Base-by-base conservation (phyloP, 257 asterid genomes). In the Ilex asprella region DNA sequence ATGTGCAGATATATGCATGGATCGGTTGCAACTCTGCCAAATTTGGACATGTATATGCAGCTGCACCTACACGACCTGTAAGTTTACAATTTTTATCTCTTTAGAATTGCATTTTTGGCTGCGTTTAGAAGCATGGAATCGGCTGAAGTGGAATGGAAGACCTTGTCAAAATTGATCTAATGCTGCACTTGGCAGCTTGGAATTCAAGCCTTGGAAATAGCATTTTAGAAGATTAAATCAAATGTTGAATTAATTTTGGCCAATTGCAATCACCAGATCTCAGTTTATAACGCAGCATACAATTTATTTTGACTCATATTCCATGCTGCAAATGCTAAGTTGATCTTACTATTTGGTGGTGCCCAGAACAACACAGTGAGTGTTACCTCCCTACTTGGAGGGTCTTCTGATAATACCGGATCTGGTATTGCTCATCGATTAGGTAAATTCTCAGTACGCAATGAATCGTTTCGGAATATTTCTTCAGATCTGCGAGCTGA, bases 31-130 rank as follows among this genome's bases (percentile, higher is more conserved):
- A 81, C 67, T 86, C 99, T 64, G 66, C 95, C 41, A 89, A 86
- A 71, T 75, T 93, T 55, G 99, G 99, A 52, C 81, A 93, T 84
- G 76, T 93, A 39, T 86, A 85, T 73, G 97, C 97, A 1, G 97
- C 97, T 70, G 87, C 87, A 16, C 84, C 91, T 53, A 81, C 85
- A 14, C 77, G 91, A 49, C 90, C 96, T 21, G 99, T 89, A 78
- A 84, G 95, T 72, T 78, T 30, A 54, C 44, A 16, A 13, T 59
- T 58, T 27, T 44, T 70, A 31, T 16, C 46, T 62, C 13, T 60
- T 65, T 60, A 16, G 30, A 15, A 7, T 56, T 56, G 10, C 16
- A 12, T 43, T 31, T 16, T 62, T 31, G 2, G 16, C 14, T 44
- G 0, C 41, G 16, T 61, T 55, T 55, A 8, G 41, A 35, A 35